These are phyloP conservation scores for Naganishia kalamii DNA, from an alignment of 768 basidiomycete species.

Conservation along the genomic window DNA sequence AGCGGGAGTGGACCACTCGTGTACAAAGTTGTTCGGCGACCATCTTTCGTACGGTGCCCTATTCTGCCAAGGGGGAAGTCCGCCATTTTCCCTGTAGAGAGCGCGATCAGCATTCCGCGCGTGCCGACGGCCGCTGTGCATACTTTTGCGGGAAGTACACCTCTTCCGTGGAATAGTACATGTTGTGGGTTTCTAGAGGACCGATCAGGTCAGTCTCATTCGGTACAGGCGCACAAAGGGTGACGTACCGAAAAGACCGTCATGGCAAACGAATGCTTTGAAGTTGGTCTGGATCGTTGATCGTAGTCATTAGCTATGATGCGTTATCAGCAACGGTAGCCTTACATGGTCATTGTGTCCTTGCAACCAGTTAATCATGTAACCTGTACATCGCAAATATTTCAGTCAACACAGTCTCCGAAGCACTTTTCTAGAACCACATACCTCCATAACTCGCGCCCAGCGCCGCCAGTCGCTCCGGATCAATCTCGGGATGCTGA, in stretches of 20 bases:
- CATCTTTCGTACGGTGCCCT: constrained; percentile 35
- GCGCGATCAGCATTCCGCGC: neutral
- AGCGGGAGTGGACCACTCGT: constrained; percentile 79
- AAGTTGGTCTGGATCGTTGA: constrained; percentile 53
- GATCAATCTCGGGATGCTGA: constrained; percentile 46
- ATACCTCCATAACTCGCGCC: constrained; percentile 72
- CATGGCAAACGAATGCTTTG: constrained; percentile 86
- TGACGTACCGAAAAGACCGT: constrained; percentile 59
- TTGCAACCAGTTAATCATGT: constrained; percentile 75
- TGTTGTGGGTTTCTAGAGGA: constrained; percentile 58
- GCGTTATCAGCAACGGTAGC: no score
- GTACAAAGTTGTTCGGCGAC: constrained; percentile 66
- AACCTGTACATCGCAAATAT: constrained; percentile 23
- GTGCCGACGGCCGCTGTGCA: no score
- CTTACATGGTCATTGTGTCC: constrained; percentile 65
- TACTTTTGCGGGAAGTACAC: constrained; percentile 35
- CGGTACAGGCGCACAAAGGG: neutral
- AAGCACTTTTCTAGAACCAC: constrained; percentile 76
- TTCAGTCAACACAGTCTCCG: neutral
- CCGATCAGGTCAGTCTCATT: neutral
- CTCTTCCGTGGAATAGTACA: constrained; percentile 85
- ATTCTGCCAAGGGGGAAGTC: constrained; percentile 26
- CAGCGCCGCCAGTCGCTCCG: constrained; percentile 50
- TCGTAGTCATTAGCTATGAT: no score
- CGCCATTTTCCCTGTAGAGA: constrained; percentile 28